Conservation (phyloP, 1,139 yeast genomes). For the Meyerozyma guilliermondii region DNA sequence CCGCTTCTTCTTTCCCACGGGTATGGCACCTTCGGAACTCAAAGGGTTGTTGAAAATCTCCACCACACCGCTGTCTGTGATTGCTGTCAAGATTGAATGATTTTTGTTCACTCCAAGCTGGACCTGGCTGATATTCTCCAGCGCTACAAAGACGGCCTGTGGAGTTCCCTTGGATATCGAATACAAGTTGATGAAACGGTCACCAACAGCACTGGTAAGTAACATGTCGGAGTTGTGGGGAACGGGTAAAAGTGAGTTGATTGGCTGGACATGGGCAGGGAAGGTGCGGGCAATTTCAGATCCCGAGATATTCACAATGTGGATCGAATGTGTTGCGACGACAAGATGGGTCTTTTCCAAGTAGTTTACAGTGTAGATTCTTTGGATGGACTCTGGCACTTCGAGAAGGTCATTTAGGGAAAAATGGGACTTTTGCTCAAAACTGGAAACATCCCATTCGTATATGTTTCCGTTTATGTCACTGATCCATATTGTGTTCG, state of each 20-base stretch:
- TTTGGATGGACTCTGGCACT: constrained; percentile 27
- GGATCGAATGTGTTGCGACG: constrained; percentile 60
- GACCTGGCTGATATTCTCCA: constrained; percentile 48
- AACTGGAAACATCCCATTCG: constrained; percentile 57
- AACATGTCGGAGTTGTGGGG: constrained; percentile 37
- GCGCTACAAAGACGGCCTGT: constrained; percentile 58
- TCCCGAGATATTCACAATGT: constrained; percentile 40
- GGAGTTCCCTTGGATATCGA: constrained; percentile 42
- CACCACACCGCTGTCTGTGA: constrained; percentile 64
- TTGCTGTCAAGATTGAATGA: constrained; percentile 44
- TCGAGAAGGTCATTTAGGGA: constrained; percentile 36
- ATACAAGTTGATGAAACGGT: constrained; percentile 73
- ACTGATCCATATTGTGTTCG: constrained; percentile 54
- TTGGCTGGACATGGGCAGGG: constrained; percentile 73
- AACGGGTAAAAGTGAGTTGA: constrained; percentile 42
- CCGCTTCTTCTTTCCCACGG: constrained; percentile 28
- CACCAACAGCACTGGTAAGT: constrained; percentile 68
- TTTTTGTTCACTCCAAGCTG: constrained; percentile 32
- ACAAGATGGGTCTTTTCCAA: constrained; percentile 43
- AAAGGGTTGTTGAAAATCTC: constrained; percentile 63
- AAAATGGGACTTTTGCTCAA: constrained; percentile 36
- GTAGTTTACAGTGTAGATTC: constrained; percentile 30
- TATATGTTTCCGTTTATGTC: constrained; percentile 58
- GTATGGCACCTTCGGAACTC: constrained; percentile 14
- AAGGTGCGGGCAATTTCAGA: constrained; percentile 41